A percentile compares a stretch with the other conserved stretches of the same genome.
Conservation (phyloP, 2,329 filamentous ascomycete genomes). For the Rhinocladiella mackenziei region DNA sequence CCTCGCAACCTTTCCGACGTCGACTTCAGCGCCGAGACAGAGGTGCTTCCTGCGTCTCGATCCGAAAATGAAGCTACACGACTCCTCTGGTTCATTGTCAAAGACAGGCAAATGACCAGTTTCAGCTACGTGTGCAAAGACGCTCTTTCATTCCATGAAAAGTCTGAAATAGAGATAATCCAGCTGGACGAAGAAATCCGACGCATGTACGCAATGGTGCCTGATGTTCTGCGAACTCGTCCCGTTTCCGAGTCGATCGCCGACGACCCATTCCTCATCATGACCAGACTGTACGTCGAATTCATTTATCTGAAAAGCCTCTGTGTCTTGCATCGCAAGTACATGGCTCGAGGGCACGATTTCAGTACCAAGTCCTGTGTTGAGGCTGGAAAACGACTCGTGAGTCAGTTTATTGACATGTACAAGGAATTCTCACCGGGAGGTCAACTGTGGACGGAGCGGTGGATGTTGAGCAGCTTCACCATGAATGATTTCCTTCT, state of each 20-base stretch:
- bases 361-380: slow-evolving; percentile 47
- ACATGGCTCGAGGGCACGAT: slow-evolving; percentile 41
- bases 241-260: slow-evolving; percentile 38
- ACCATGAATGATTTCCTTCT: slow-evolving; percentile 60
- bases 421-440: slow-evolving; percentile 52
- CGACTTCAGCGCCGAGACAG: slow-evolving; percentile 53
- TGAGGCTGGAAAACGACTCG: slow-evolving; percentile 45
- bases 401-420: slow-evolving; percentile 49
- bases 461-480: slow-evolving; percentile 57
- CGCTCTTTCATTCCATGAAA: slow-evolving; percentile 29
- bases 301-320: slow-evolving; percentile 50
- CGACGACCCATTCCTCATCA: slow-evolving; percentile 49
- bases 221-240: slow-evolving; percentile 18
- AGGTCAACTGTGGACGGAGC: slow-evolving; percentile 49
- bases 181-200: slow-evolving; percentile 28
- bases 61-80: slow-evolving; percentile 47
- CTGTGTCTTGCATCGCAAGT: slow-evolving; percentile 51
- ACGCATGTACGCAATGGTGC: slow-evolving; percentile 23
- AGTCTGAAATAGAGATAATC: slow-evolving; percentile 20
- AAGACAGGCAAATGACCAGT: slow-evolving; percentile 28
- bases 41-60: slow-evolving; percentile 50
- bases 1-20: slow-evolving; percentile 59
- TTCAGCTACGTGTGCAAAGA: slow-evolving; percentile 32
- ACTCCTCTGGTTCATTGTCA: slow-evolving; percentile 34
- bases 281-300: slow-evolving; percentile 52